Evolutionary conservation across 139 green algal genomes (phyloP), one percentile per base, ranked within the genome.

Genomic region (Parachlorella kessleri): DNA sequence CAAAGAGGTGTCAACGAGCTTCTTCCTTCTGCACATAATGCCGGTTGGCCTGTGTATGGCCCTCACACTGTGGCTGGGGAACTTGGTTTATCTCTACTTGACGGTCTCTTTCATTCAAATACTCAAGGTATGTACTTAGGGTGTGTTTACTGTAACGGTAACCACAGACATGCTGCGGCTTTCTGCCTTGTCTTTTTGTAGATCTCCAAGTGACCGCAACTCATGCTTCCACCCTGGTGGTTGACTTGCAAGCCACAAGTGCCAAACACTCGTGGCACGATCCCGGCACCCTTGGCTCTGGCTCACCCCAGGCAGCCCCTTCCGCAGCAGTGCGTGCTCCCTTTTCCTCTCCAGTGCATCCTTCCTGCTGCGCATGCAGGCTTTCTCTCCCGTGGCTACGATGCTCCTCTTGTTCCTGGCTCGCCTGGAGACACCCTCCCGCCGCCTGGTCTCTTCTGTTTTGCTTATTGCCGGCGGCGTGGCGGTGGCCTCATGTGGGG

Each of bases 311-410:
- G n/a, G n/a, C n/a, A n/a, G n/a, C n/a, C n/a, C n/a, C n/a, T n/a
- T n/a, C n/a, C 24, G n/a, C 35, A 38, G n/a, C n/a, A n/a, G n/a
- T n/a, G n/a, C n/a, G n/a, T n/a, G n/a, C n/a, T n/a, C n/a, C n/a
- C n/a, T n/a, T n/a, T n/a, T 10, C 21, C 28, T 4, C n/a, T n/a
- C n/a, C n/a, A n/a, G n/a, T n/a, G n/a, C n/a, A n/a, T n/a, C n/a
- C n/a, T n/a, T n/a, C n/a, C n/a, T n/a, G n/a, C n/a, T n/a, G n/a
- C n/a, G n/a, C n/a, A n/a, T 41, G 72, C 81, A 96, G 81, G 92
- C 92, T 3, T 96, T 98, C 85, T 96, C 92, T 2, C 94, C 94
- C 2, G 89, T 98, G 28, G 91, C 96, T 33, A 97, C 94, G 0
- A 97, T 98, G 94, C 0, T 94, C 1, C 87, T 85, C 6, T 86